These are phyloP conservation scores for Ceratobasidium theobromae DNA, from an alignment of 1,284 basidiomycete genomes.

Conservation along the genomic window DNA sequence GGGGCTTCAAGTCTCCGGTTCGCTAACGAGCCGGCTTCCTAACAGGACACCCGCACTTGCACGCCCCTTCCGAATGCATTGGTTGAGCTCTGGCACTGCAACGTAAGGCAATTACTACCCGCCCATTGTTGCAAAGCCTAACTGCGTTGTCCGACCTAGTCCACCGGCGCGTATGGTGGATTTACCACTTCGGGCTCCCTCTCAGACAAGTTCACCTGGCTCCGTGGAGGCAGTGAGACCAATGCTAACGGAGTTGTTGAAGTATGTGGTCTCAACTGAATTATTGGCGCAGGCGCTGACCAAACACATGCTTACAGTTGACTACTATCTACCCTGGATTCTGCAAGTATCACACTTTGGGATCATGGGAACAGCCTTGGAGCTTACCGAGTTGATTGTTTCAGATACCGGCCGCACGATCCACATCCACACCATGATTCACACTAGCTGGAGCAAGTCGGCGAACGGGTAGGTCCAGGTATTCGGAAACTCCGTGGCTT, in stretches of 20 bases:
- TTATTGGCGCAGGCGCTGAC: neutral
- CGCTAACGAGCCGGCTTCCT: neutral
- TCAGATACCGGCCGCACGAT: constrained; percentile 10
- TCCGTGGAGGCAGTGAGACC: constrained; percentile 22
- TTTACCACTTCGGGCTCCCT: constrained; percentile 15
- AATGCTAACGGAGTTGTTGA: constrained; percentile 7
- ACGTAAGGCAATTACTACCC: neutral
- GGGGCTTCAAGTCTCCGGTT: neutral
- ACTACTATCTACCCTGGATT: constrained; percentile 16
- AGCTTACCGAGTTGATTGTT: neutral
- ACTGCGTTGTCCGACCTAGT: neutral
- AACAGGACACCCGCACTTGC: constrained; percentile 19
- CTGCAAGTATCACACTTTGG: neutral
- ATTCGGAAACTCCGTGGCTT: neutral
- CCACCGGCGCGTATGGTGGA: constrained; percentile 8
- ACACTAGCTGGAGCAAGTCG: constrained; percentile 14
- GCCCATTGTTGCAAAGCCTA: neutral
- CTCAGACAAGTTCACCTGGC: constrained; percentile 26
- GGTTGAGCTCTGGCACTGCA: constrained; percentile 22
- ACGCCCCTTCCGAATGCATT: constrained; percentile 14
- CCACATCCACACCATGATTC: neutral
- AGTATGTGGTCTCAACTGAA: neutral
- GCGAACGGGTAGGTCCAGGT: constrained; percentile 4
- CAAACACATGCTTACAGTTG: neutral
- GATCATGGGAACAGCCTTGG: neutral